phyloP scores from a whole-genome alignment of 1,139 yeast genomes.

The Lodderomyces pseudojiufengensis region DNA sequence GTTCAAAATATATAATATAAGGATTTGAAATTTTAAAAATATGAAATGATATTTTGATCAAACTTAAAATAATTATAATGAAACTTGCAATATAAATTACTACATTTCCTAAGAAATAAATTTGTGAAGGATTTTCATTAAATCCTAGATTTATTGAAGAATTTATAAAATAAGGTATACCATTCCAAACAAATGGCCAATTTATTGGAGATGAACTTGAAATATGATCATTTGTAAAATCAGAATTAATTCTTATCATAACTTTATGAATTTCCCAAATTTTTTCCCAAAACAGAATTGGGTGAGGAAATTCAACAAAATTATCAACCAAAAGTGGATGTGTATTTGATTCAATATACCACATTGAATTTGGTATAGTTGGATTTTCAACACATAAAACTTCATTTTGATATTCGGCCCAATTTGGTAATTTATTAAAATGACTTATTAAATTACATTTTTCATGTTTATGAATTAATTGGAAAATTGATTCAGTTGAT shows the following conservation, averaged over 20 bases:
- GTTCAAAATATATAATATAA: conserved; percentile 16
- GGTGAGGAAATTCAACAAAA: conserved; percentile 19
- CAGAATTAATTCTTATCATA: conserved; percentile 29
- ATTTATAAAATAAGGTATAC: conserved; percentile 24
- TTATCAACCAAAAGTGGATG: conserved; percentile 45
- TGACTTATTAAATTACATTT: conserved; percentile 64
- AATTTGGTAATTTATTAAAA: conserved; percentile 56
- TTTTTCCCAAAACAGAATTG: conserved; percentile 26
- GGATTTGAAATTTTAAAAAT: conserved; percentile 31
- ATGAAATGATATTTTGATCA: conserved; percentile 19
- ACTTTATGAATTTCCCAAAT: conserved; percentile 34
- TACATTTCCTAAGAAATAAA: conserved; percentile 37
- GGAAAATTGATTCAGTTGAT: conserved; percentile 55
- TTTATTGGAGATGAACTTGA: conserved; percentile 31
- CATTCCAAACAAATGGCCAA: conserved; percentile 39
- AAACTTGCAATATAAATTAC: conserved; percentile 30
- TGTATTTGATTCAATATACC: conserved; percentile 62
- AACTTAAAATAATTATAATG: conserved; percentile 19
- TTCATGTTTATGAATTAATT: conserved; percentile 56
- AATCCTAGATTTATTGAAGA: conserved; percentile 1
- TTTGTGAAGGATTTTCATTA: conserved; percentile 26
- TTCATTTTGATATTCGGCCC: conserved; percentile 73
- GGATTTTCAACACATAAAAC: conserved; percentile 71
- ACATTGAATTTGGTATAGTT: conserved; percentile 52
- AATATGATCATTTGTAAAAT: conserved; percentile 26